Conservation (phyloP, 164 flowering plant species). For the Tinospora cordifolia region DNA sequence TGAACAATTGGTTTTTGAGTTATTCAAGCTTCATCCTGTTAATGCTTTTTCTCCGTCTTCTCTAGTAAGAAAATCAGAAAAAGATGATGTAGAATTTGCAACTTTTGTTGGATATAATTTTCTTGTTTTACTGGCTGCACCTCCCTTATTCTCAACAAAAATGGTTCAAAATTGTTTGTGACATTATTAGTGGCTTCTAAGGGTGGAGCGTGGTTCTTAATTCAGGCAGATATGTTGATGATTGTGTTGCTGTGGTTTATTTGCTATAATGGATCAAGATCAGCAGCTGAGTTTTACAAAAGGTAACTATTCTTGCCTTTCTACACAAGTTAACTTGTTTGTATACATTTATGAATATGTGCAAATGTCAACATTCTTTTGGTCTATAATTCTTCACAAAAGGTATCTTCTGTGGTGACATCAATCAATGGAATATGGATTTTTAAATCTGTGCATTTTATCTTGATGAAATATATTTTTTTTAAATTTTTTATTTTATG, state of each 20-base stretch:
- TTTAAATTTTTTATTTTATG: not conserved
- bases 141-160: not conserved
- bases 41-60: not conserved
- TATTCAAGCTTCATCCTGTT: not conserved
- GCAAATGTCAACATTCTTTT: not conserved
- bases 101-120: not conserved
- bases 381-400: not conserved
- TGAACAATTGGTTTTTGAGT: not conserved
- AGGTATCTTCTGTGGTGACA: not conserved
- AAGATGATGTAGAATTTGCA: not conserved
- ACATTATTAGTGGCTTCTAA: not conserved
- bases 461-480: not conserved
- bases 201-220: conserved; percentile 12
- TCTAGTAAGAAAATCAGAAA: not conserved
- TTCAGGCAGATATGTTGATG: conserved; percentile 36
- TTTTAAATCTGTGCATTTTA: not conserved
- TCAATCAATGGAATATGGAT: not conserved
- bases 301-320: conserved; percentile 25
- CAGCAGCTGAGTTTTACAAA: conserved; percentile 32
- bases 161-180: not conserved
- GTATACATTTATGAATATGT: not conserved
- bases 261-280: conserved; percentile 35
- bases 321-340: not conserved
- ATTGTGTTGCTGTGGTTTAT: conserved; percentile 51
- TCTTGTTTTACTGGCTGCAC: not conserved